Conservation (phyloP, 306 rosid species). For the Prunus davidiana region DNA sequence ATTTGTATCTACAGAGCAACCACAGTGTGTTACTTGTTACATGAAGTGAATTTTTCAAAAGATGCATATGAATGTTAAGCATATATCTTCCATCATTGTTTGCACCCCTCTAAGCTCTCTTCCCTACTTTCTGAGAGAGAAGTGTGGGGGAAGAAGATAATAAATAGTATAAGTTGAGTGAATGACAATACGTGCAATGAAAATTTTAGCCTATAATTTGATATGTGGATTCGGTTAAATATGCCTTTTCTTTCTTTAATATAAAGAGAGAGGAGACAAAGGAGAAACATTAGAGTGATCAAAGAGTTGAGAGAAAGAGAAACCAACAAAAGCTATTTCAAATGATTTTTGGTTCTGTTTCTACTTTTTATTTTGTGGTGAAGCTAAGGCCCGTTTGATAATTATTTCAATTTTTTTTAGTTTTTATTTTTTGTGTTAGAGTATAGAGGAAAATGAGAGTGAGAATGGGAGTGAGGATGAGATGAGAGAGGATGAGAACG, state of each 20-base stretch:
- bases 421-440: no score
- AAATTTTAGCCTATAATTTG: no score
- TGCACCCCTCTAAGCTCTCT: background rate
- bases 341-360: no score
- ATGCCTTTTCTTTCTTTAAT: no score
- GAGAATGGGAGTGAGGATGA: no score
- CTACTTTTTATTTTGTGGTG: background rate
- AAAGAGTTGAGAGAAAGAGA: background rate
- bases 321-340: background rate
- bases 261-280: no score
- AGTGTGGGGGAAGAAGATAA: background rate
- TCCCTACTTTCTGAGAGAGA: background rate
- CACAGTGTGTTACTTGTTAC: constrained; percentile 10
- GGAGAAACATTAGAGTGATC: no score
- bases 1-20: background rate
- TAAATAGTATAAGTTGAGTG: background rate
- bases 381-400: no score
- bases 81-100: background rate
- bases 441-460: no score
- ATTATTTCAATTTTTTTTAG: no score
- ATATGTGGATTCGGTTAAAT: no score
- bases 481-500: no score
- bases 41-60: constrained; percentile 7
- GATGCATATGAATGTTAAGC: background rate
- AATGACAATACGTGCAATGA: background rate